Base-by-base conservation (phyloP, 2,329 filamentous ascomycete species). In the Alternaria triticina region DNA sequence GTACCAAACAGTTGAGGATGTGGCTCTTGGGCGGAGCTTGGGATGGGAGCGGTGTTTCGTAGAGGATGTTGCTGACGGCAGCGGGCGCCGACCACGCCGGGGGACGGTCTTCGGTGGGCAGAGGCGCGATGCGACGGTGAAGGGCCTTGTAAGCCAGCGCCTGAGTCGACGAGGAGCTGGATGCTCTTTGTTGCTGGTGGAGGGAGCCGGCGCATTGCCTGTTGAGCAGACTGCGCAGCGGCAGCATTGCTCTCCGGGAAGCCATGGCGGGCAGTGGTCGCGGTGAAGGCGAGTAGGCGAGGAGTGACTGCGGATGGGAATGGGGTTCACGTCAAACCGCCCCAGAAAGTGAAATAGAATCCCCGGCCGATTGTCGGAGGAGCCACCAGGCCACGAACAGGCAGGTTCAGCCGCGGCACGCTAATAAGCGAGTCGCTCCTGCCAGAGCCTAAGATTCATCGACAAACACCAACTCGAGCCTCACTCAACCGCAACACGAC, bases 131-230 rank as follows among this genome's bases (percentile, higher is more conserved):
- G 70, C 95, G 93, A 75, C 94, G 92, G 79, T 97, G 95, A 67
- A 98, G 88, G 61, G 95, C 93, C 86, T 99, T 99, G 89, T 98
- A 98, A 76, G 94, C 94, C 68, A 98, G 89, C 67, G 96, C 95
- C 59, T 94, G 96, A 71, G 95, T 98, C 59, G 94, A 97, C 69
- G 89, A 91, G 46, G 83, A 82, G 73, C 75, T 80, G 72, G 83
- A 81, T 52, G 75, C 72, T 47, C 78, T 71, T 71, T 67, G 64
- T 70, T 80, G 74, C 74, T 73, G 66, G 57, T 70, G 74, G 62
- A 67, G 51, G 58, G 69, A 63, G 58, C 67, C 65, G 62, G 71
- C 69, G 69, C 72, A 74, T 64, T 72, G 76, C 56, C 68, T 66
- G 59, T 57, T 64, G 65, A 76, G 69, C 70, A 75, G 59, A 67